These are phyloP conservation scores for Rhodotorula sp. DNA, from an alignment of 1,284 basidiomycete genomes.

Conservation along the genomic window DNA sequence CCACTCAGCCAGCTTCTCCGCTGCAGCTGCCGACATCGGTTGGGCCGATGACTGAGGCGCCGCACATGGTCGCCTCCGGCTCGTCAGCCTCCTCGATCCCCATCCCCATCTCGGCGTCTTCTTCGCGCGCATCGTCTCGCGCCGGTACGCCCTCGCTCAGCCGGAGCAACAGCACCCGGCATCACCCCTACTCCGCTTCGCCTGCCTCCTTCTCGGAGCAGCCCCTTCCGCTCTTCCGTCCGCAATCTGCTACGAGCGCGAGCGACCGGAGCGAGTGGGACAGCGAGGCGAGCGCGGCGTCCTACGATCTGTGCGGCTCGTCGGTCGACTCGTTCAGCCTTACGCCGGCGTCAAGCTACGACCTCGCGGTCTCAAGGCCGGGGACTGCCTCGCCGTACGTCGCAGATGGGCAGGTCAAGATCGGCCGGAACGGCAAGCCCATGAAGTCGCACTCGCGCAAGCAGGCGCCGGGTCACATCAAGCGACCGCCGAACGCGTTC, in stretches of 20 bases:
- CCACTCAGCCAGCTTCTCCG: conserved; percentile 3
- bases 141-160: conserved; percentile 6
- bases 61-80: neutral
- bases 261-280: conserved; percentile 31
- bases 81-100: neutral
- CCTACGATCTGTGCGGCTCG: conserved; percentile 4
- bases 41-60: neutral
- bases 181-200: conserved; percentile 33
- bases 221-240: conserved; percentile 8
- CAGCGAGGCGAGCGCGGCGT: conserved; percentile 15
- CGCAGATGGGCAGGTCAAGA: neutral
- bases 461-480: conserved; percentile 65
- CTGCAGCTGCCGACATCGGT: conserved; percentile 17
- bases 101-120: neutral
- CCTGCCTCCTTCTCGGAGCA: conserved; percentile 15
- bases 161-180: conserved; percentile 19
- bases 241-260: conserved; percentile 22
- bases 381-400: conserved; percentile 9
- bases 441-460: conserved; percentile 40
- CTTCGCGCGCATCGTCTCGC: neutral
- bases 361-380: neutral
- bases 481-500: conserved; percentile 90
- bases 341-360: conserved; percentile 6
- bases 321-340: conserved; percentile 10
- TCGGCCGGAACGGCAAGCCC: conserved; percentile 19